Evolutionary conservation across 495 filamentous ascomycete species (phyloP).

Genomic region (Hypoxylon perforatum): DNA sequence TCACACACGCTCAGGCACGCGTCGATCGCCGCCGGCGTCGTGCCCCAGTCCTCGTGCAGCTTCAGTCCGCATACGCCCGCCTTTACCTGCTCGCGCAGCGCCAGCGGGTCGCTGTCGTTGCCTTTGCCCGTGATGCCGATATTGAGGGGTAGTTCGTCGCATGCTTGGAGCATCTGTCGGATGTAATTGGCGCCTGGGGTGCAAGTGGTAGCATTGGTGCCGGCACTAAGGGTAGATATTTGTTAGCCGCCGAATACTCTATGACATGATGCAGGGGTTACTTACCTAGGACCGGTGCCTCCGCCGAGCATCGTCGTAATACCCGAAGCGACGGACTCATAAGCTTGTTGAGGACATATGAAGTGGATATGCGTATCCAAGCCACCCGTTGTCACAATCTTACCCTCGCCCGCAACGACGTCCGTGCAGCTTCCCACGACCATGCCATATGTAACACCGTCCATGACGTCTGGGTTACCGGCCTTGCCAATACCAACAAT

Average conservation of each 20-base stretch:
- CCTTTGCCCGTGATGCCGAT: constrained; percentile 96
- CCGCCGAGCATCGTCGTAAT: constrained; percentile 94
- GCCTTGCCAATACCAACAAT: constrained; percentile 96
- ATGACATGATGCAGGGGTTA: neutral
- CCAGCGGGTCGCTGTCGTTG: constrained; percentile 80
- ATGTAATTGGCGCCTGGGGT: constrained; percentile 88
- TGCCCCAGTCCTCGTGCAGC: constrained; percentile 98
- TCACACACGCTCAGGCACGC: constrained; percentile 89
- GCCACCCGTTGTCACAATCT: constrained; percentile 92
- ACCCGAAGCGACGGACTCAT: constrained; percentile 87
- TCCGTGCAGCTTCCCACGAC: constrained; percentile 92
- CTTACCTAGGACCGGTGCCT: constrained; percentile 85
- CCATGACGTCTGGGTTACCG: constrained; percentile 97
- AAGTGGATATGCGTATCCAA: constrained; percentile 96
- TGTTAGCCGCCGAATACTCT: constrained; percentile 15
- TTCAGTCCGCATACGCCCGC: constrained; percentile 93
- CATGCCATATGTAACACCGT: constrained; percentile 81
- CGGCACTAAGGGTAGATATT: constrained; percentile 67
- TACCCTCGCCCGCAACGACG: constrained; percentile 93
- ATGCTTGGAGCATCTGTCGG: constrained; percentile 92
- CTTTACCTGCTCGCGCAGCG: constrained; percentile 81
- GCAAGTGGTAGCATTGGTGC: constrained; percentile 94
- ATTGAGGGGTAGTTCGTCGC: constrained; percentile 88
- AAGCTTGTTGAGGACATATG: constrained; percentile 94
- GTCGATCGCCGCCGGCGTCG: constrained; percentile 92